Base-by-base conservation (phyloP, 352 stramenopile genomes). In the Pythium myriotylum region DNA sequence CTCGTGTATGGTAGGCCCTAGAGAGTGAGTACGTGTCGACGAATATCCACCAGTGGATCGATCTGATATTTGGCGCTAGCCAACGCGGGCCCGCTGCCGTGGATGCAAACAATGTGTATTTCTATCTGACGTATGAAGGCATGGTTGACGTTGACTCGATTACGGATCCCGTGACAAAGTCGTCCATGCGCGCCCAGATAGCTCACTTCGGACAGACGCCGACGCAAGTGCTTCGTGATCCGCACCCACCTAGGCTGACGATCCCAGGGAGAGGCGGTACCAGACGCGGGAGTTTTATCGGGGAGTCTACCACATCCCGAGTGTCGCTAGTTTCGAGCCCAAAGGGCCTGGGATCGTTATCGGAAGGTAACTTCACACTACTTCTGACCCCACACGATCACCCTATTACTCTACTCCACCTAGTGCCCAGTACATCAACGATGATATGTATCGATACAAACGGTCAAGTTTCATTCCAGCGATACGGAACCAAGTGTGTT, bases 101-200 rank as follows among this genome's bases (percentile, higher is more conserved):
- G 29, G 81, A 92, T 13, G 92, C 96, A 8, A 92, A 98, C 64
- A 99, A 99, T 68, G 74, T 99, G 10, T 99, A 99, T 70, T 98
- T 99, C 70, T 98, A 99, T 65, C 79, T 99, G 33, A 99, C 94
- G 1, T 99, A 99, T 65, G 97, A 99, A 79, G 97, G 97, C 41
- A 96, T 97, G 72, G 96, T 99, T 41, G 95, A 99, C 68, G 85
- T 99, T 33, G 92, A 99, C 65, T 97, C 95, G 7, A 96, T 97
- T 68, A 73, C 96, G 23, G 93, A 99, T 39, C 74, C 97, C 8
- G 80, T 98, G 26, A 76, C 95, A 26, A 92, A 95, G 65, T 96
- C 95, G 39, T 98, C 96, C 17, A 94, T 96, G 73, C 94, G 98
- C 62, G 91, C 93, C 63, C 96, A 99, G 68, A 99, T 99, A 32